Base-by-base conservation (phyloP, 2,329 filamentous ascomycete species). In the Alternaria gansuensis region DNA sequence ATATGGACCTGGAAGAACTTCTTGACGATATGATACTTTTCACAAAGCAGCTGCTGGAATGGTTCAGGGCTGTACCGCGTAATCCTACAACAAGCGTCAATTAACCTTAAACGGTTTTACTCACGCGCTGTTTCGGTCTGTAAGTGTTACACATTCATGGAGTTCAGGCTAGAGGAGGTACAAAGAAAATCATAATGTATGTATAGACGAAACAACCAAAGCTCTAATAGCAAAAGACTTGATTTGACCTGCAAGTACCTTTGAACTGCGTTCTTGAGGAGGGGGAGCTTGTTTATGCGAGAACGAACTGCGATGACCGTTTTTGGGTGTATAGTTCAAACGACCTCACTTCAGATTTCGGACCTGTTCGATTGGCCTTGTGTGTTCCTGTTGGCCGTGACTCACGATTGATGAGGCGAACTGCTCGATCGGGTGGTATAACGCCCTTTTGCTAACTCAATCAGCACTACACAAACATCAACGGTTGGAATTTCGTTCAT, bases 371-470 rank as follows among this genome's bases (percentile, higher is more conserved):
- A 3, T 17, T 46, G 28, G 17, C 17, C 7, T 33, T 23, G 28
- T 23, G 5, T 34, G 31, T 21, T 26, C 8, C 0, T 11, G 8
- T 36, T 36, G 8, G 44, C 17, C 1, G 21, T 36, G 44, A 48
- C 21, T 48, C 44, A 48, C 13, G 1, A 9, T 7, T n/a, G 14
- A 7, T 11, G 31, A 36, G 44, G 44, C 44, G 29, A 17, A 17
- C 7, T 13, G 44, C 31, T 48, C 1, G 23, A 10, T 7, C 1
- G 21, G 21, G 44, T 11, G 29, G 13, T 21, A 31, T 8, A 11
- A 34, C 44, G 44, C 44, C 44, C 44, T 48, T 48, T 8, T 48
- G 11, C 44, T 48, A 29, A 48, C 44, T 48, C 44, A 1, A 3
- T n/a, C 31, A 0, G 31, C 21, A n/a, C 3, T 11, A 34, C 13